Percentiles rank a stretch among this genome's conserved stretches.
Evolutionary conservation across 2,329 filamentous ascomycete species (phyloP).

Genomic region (Colletotrichum trifolii): DNA sequence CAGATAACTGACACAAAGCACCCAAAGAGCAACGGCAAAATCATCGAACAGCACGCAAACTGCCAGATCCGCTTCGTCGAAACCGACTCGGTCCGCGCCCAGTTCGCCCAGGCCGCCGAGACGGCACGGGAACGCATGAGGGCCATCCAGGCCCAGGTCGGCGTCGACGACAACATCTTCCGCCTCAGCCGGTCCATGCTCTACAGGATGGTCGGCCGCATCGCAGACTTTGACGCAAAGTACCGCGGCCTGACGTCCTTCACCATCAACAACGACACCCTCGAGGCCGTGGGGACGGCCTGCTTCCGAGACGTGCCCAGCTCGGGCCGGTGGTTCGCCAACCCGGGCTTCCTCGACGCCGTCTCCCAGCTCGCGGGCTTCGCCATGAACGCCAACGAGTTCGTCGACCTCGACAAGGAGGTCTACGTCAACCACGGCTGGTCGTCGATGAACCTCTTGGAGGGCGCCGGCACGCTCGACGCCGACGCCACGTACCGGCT

Average conservation of each 20-base stretch:
- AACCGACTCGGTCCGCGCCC: conserved; percentile 66
- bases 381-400: conserved; percentile 69
- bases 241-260: conserved; percentile 71
- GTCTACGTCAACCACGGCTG: conserved; percentile 71
- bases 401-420: conserved; percentile 63
- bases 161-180: conserved; percentile 73
- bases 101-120: conserved; percentile 76
- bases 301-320: conserved; percentile 57
- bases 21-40: conserved; percentile 68
- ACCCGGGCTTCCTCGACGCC: conserved; percentile 69
- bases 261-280: conserved; percentile 59
- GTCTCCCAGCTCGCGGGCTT: conserved; percentile 70
- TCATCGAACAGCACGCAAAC: conserved; percentile 68
- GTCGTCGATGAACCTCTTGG: conserved; percentile 62
- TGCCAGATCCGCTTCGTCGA: conserved; percentile 65
- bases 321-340: conserved; percentile 65
- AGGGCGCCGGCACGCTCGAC: conserved; percentile 62
- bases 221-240: conserved; percentile 66
- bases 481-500: conserved; percentile 61
- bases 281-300: conserved; percentile 56
- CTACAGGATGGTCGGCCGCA: conserved; percentile 74
- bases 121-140: conserved; percentile 74
- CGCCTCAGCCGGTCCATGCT: conserved; percentile 80
- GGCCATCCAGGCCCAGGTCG: conserved; percentile 68
- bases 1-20: conserved; percentile 66